Base-by-base conservation (phyloP, 1,284 basidiomycete species). In the Pholiota adiposa region DNA sequence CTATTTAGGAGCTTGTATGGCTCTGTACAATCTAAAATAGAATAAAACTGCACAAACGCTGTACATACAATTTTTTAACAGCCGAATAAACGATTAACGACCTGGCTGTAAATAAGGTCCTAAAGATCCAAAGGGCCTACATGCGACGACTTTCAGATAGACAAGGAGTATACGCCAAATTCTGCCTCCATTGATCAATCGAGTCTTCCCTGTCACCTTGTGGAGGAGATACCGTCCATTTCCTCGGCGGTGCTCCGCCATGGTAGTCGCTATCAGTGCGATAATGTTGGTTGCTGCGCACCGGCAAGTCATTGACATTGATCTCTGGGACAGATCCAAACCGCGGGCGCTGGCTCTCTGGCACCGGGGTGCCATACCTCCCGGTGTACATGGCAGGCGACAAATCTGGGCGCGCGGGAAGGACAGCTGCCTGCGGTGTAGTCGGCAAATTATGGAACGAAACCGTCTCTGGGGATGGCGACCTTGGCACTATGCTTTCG, bases 401-500 rank as follows among this genome's bases (percentile, higher is more conserved):
- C 33, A 71, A 36, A 4, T 57, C 62, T n/a, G 69, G 69, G 55
- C 69, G 70, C 19, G 68, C 64, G 18, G 69, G 66, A 4, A 70
- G 59, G 11, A 58, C 51, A 16, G 60, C 65, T 44, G 66, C 63
- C 31, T 56, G 62, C 31, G 69, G 67, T 11, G 65, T 64, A 25
- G 59, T 31, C 5, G 67, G 66, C 41, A 69, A 40, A 23, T 63
- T 52, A 34, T 55, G 53, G 56, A 61, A 63, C 3, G 59, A 65
- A 52, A 51, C 59, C 53, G 46, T 59, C 44, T 61, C 62, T 19
- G 63, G 69, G 36, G 67, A 71, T 21, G 63, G 71, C n/a, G 65
- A 68, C 44, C 63, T 62, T 53, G 67, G 71, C 16, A 65, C 67
- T 14, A 61, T 49, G 19, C 63, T 66, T 14, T n/a, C 36, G 18